Evolutionary conservation across 148 eudicot species (phyloP), one percentile per base, ranked within the genome.

Genomic region (Mesembryanthemum crystallinum): DNA sequence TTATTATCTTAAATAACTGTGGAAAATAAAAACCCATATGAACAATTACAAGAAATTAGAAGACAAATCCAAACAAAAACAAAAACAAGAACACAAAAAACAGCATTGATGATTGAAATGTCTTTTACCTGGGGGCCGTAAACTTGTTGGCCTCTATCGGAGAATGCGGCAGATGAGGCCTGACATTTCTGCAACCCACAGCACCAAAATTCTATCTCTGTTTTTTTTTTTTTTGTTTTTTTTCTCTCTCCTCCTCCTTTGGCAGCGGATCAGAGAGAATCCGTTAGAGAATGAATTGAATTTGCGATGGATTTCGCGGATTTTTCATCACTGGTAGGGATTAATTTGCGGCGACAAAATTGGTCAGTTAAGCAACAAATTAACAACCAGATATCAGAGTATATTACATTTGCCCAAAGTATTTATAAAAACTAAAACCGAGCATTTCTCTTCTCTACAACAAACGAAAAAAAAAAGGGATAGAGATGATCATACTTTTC

Each of bases 81-180:
- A 62, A 1, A n/a, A 25, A 1, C 13, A 43, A 43, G 54, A 32
- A 29, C 30, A 27, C 23, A 24, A 24, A 39, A 55, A 51, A 67
- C 28, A 20, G 2, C 23, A 20, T 28, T 30, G 68, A 64, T 51
- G 20, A 7, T 18, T 23, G 32, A 28, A 5, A 28, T 28, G 9
- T 30, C 32, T 52, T 24, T 51, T 43, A 69, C 78, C 64, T 69
- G 55, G 64, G 74, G 74, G 67, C 71, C 58, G 75, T 69, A 37
- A 62, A 47, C 29, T 60, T 14, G 17, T 62, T 55, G 73, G 70
- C 39, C 47, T 33, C 25, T 74, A 74, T 59, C 69, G 60, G 37
- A 73, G 62, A 73, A 73, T 59, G 33, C 2, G 72, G 72, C 33
- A 20, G 43, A 78, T 51, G 28, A 71, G 9, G 67, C 51, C 75